Base-by-base conservation (phyloP, 2,329 filamentous ascomycete species). In the Xylariaceae sp. region DNA sequence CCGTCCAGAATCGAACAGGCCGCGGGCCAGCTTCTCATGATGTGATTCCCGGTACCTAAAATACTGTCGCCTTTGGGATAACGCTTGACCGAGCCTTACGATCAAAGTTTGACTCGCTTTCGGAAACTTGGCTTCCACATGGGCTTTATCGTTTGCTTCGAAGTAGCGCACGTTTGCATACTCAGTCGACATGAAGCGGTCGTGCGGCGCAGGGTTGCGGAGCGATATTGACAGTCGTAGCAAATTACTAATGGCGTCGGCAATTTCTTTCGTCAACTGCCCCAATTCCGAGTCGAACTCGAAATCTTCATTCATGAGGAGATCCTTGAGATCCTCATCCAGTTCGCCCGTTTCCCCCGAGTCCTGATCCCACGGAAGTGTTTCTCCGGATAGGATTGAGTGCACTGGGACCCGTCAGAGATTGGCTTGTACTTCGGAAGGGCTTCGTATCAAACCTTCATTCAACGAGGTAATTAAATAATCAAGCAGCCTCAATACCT, bases 31-130 rank as follows among this genome's bases (percentile, higher is more conserved):
- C 33, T 74, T 77, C 0, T 55, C 33, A 34, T 69, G 71, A 53
- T 78, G 74, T 8, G 69, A 61, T 53, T 75, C 66, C 6, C 74
- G 67, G 33, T 76, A 77, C 16, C 69, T 71, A 17, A 79, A 68
- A 34, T 74, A 73, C 4, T 73, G 71, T 4, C 73, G 68, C 3
- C 72, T 66, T 9, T 63, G 60, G 1, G 75, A 71, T 14, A 76
- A 75, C 0, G 69, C 74, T 26, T 53, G 64, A 0, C 73, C 73
- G 0, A 79, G 55, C 1, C 68, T 63, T 2, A 62, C 37, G 0
- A 69, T 39, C 0, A 76, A 16, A 0, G 9, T 3, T 0, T 49
- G 1, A 0, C 60, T 53, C 1, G 67, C 56, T 0, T 53, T 53
- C 0, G 67, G 67, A 33, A 71, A 76, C 39, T 74, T 76, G 1